phyloP scores from a whole-genome alignment of 495 filamentous ascomycete species.

The Penicillium bialowiezense region DNA sequence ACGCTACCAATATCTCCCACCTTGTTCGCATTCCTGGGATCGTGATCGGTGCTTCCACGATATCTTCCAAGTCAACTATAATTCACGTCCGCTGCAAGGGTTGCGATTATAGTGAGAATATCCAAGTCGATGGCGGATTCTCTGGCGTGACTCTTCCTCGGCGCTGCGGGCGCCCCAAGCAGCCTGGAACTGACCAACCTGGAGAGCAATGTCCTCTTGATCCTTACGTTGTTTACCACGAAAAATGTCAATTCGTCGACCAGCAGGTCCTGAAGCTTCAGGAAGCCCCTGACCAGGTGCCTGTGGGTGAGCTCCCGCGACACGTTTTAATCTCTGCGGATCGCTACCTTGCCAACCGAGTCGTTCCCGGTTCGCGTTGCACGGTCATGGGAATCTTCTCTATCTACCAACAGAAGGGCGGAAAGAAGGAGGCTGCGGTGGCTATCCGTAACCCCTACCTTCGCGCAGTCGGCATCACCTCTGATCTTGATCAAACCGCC shows the following conservation, averaged over 20 bases:
- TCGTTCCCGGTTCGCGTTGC: constrained; percentile 92
- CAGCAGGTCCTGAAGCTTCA: constrained; percentile 98
- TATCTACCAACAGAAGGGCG: constrained; percentile 89
- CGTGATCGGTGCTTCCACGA: constrained; percentile 93
- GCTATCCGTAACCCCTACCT: constrained; percentile 96
- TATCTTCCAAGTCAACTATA: constrained; percentile 90
- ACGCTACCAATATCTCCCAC: constrained; percentile 88
- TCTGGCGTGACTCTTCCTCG: constrained; percentile 80
- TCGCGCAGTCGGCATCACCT: constrained; percentile 89
- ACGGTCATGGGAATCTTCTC: constrained; percentile 97
- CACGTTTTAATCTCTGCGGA: constrained; percentile 95
- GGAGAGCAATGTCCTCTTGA: constrained; percentile 82
- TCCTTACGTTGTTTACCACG: constrained; percentile 92
- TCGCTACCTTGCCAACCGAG: constrained; percentile 91
- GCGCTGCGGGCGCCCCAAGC: constrained; percentile 61
- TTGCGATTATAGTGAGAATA: constrained; percentile 69
- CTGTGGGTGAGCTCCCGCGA: constrained; percentile 91
- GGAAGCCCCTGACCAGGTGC: constrained; percentile 96
- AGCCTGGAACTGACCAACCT: constrained; percentile 51
- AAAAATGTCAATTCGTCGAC: constrained; percentile 93
- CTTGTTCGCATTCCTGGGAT: constrained; percentile 97
- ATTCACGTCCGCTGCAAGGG: constrained; percentile 86
- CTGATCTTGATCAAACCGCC: constrained; percentile 83
- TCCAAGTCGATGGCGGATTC: constrained; percentile 80
- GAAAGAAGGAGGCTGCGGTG: constrained; percentile 80